Evolutionary conservation across 805 yeast genomes (phyloP).

Genomic region (Yarrowia keelungensis): DNA sequence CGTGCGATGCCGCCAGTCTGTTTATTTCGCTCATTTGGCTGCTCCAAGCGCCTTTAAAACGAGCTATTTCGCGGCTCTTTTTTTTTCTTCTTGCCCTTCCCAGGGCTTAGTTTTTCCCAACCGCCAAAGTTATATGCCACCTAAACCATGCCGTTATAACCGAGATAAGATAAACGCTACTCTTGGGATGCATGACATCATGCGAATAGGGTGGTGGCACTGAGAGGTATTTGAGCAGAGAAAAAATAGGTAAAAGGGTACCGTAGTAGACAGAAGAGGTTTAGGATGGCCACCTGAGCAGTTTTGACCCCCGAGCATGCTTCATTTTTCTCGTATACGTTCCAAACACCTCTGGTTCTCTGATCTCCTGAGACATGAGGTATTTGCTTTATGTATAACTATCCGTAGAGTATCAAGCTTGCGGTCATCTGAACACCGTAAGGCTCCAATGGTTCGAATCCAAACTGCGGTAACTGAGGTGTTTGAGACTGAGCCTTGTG

Average conservation of each 20-base stretch:
- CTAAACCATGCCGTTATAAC: conserved; percentile 35
- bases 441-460: neutral
- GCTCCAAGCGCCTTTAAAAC: too few relatives aligned
- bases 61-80: neutral
- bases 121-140: conserved; percentile 23
- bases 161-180: conserved; percentile 35
- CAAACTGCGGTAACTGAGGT: too few relatives aligned
- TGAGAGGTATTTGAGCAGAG: too few relatives aligned
- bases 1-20: neutral
- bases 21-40: neutral
- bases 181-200: conserved; percentile 17
- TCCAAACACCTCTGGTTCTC: too few relatives aligned
- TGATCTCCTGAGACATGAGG: conserved; percentile 12
- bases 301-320: too few relatives aligned
- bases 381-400: conserved; percentile 4
- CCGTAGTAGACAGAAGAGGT: too few relatives aligned
- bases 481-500: too few relatives aligned
- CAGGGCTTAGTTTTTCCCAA: neutral
- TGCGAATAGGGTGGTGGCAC: neutral
- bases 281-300: too few relatives aligned
- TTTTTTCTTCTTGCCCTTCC: neutral
- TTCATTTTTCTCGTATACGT: too few relatives aligned
- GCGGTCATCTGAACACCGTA: neutral
- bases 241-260: too few relatives aligned
- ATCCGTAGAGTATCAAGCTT: conserved; percentile 1